Base-by-base conservation (phyloP, 768 basidiomycete species). In the Lactarius sp. region DNA sequence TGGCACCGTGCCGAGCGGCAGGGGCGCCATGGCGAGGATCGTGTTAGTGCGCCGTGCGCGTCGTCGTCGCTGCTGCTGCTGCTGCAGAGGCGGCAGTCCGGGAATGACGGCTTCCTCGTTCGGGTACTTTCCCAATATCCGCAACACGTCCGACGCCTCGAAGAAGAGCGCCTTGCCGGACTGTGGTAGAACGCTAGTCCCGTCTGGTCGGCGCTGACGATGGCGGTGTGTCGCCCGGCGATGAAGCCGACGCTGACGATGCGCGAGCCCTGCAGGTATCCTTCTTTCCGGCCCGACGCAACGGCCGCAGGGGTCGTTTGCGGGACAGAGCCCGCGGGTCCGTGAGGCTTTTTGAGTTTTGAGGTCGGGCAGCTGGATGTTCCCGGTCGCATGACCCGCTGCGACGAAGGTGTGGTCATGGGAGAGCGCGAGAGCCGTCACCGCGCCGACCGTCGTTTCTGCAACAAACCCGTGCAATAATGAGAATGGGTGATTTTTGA, bases 91-190 rank as follows among this genome's bases (percentile, higher is more conserved):
- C 22, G 22, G 22, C 22, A 1, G 22, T 27, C 22, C 2, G 22
- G 22, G 22, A 27, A 27, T 2, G 22, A 27, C 22, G 22, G 22
- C 22, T 27, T 63, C 46, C 47, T 79, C 78, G 36, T 86, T 83
- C 3, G 91, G 90, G 70, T 98, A 96, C 70, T 88, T 90, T 1
- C 97, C 96, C 2, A 98, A 80, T 57, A 99, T 92, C 18, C 97
- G 86, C 50, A 98, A 81, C 41, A 92, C 92, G 72, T 99, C 97
- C 16, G 91, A 27, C 22, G 22, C 22, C 22, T 27, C 22, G 22
- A 27, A 27, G 22, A 27, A 1, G 22, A 27, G 22, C 22, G 22
- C 22, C 22, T 27, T 27, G 22, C 22, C 22, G 22, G 22, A 27
- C 22, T 27, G 22, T 27, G 22, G 22, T 27, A 27, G 22, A 27